Percentiles rank a stretch among this genome's conserved stretches.
phyloP scores from a whole-genome alignment of 345 rosid species.

The Boechera divaricarpa region DNA sequence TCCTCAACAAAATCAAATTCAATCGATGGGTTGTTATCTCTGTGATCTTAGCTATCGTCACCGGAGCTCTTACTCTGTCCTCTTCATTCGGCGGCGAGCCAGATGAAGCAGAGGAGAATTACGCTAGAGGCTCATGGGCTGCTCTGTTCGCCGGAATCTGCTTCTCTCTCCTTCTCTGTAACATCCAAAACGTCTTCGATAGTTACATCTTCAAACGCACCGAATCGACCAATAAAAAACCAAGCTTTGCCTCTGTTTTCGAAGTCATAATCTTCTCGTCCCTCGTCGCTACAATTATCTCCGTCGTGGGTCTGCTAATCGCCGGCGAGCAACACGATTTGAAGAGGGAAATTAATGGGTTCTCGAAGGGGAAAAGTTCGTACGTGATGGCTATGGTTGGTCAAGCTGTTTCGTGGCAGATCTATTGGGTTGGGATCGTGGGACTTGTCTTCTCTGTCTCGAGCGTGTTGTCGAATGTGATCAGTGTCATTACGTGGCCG shows the following conservation, averaged over 20 bases:
- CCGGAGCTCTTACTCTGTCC: constrained; percentile 50
- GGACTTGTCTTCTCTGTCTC: constrained; percentile 44
- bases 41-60: constrained; percentile 36
- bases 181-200: constrained; percentile 44
- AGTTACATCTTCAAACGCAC: constrained; percentile 36
- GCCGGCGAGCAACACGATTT: constrained; percentile 37
- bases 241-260: constrained; percentile 41
- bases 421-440: constrained; percentile 48
- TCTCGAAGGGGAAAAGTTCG: constrained; percentile 34
- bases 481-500: constrained; percentile 45
- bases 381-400: constrained; percentile 45
- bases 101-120: constrained; percentile 36
- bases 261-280: constrained; percentile 40
- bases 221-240: constrained; percentile 20
- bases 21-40: constrained; percentile 44
- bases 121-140: constrained; percentile 34
- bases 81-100: constrained; percentile 47
- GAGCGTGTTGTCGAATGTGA: constrained; percentile 39
- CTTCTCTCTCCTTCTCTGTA: constrained; percentile 43
- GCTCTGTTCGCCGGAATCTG: constrained; percentile 39
- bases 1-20: constrained; percentile 39
- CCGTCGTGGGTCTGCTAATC: constrained; percentile 36
- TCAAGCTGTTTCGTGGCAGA: constrained; percentile 44
- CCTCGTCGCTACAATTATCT: constrained; percentile 32
- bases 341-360: constrained; percentile 43